Evolutionary conservation across 1,284 basidiomycete species (phyloP), one percentile per base, ranked within the genome.

Genomic region (Rhizoctonia solani): DNA sequence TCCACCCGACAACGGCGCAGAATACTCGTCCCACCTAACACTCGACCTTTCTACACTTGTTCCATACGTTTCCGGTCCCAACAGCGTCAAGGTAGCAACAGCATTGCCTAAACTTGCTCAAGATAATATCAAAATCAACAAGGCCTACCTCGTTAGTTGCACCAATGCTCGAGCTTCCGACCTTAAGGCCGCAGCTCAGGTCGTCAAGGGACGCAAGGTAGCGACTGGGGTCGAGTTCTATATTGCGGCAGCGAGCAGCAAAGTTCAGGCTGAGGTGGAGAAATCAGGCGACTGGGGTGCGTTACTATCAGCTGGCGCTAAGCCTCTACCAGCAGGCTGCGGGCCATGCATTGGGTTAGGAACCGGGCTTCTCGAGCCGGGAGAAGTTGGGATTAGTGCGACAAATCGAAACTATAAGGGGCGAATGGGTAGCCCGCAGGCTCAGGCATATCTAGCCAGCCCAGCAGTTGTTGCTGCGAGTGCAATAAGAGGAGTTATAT

Each of bases 361-460:
- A 2, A 89, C 88, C 0, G 97, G 97, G 14, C 79, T 99, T 63
- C 80, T 99, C 25, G 88, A 98, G 76, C 95, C 98, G 74, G 96
- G 96, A 2, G 85, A 99, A 78, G 89, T 90, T 1, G 96, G 96
- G 0, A 99, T 99, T 76, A 95, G 92, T 72, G 96, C 97, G 4
- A 99, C 96, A 13, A 99, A 99, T 79, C 83, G 96, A 76, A 99
- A 99, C 76, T 99, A 98, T 81, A 99, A 99, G 81, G 96, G 96
- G 4, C 83, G 96, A 9, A 99, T 99, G 96, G 96, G 96, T 1
- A 87, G 89, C 73, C 96, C 97, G 0, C 92, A 95, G 55, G 96
- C 96, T 0, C 86, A 91, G 72, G 96, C 96, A 0, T 99, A 99
- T 79, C 86, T 99, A 29, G 95, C 95, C 3, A 95, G 92, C 69